Conservation (phyloP, 345 rosid genomes). For the Pistacia atlantica region DNA sequence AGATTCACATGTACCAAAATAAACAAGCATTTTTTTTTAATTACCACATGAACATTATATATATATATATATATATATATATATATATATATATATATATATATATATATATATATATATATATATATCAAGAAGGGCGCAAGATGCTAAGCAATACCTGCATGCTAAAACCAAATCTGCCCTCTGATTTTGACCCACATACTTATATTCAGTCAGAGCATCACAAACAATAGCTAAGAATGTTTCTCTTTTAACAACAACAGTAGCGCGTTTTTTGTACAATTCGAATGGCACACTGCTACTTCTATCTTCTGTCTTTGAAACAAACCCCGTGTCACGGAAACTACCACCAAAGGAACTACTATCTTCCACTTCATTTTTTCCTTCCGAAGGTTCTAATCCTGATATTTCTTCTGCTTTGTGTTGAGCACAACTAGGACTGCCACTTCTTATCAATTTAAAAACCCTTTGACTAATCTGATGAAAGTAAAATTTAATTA, state of each 20-base stretch:
- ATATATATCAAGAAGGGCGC: background rate
- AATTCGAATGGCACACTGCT: slow-evolving; percentile 70
- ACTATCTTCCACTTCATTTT: slow-evolving; percentile 36
- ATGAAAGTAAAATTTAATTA: slow-evolving; percentile 16
- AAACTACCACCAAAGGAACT: slow-evolving; percentile 25
- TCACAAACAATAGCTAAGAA: slow-evolving; percentile 84
- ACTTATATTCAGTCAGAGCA: slow-evolving; percentile 85
- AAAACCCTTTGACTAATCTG: slow-evolving; percentile 94
- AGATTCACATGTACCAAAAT: background rate
- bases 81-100: slow-evolving; percentile 8
- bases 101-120: slow-evolving; percentile 15
- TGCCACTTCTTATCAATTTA: slow-evolving; percentile 63
- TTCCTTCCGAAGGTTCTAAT: slow-evolving; percentile 32
- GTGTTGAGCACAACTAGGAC: slow-evolving; percentile 36
- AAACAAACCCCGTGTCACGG: slow-evolving; percentile 28
- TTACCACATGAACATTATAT: background rate
- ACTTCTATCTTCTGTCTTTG: slow-evolving; percentile 35
- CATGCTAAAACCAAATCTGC: slow-evolving; percentile 95
- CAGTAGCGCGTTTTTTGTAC: slow-evolving; percentile 86
- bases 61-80: slow-evolving; percentile 14
- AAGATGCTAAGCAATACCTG: slow-evolving; percentile 57
- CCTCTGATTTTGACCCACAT: slow-evolving; percentile 92
- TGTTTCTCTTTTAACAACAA: slow-evolving; percentile 64
- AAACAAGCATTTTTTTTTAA: background rate
- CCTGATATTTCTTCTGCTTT: slow-evolving; percentile 40